These are phyloP conservation scores for Penicillium dipodomyicola DNA, from an alignment of 495 filamentous ascomycete species.

Conservation along the genomic window DNA sequence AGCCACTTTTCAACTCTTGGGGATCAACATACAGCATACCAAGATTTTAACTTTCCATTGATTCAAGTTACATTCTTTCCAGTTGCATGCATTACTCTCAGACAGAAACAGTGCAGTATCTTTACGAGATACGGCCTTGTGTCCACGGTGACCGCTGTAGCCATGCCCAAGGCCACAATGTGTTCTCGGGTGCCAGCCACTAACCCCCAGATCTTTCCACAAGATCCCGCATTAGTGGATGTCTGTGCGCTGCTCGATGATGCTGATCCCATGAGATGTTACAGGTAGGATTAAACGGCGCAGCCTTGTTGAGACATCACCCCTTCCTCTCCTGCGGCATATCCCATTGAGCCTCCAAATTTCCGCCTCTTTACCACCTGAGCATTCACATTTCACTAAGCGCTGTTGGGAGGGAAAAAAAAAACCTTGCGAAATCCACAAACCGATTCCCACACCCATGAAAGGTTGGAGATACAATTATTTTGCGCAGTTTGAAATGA, in stretches of 20 bases:
- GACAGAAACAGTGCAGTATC: background rate
- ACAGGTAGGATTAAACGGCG: conserved; percentile 21
- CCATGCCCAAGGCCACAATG: conserved; percentile 1
- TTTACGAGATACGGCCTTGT: background rate
- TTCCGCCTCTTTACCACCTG: conserved; percentile 6
- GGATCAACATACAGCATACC: conserved; percentile 11
- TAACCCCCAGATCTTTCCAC: conserved; percentile 24
- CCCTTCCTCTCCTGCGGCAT: conserved; percentile 21
- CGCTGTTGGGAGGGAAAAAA: conserved; percentile 20
- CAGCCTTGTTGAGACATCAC: conserved; percentile 27
- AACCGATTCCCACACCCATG: background rate
- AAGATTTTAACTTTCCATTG: background rate
- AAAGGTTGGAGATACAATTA: background rate
- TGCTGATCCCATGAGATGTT: conserved; percentile 23
- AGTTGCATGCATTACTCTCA: background rate
- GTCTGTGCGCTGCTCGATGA: conserved; percentile 28
- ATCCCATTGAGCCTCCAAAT: conserved; percentile 3
- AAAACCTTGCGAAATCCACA: background rate
- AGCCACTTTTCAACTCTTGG: background rate
- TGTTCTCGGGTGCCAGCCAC: conserved; percentile 8
- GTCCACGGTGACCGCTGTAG: background rate
- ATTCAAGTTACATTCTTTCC: conserved; percentile 4
- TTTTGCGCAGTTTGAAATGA: background rate
- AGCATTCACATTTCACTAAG: conserved; percentile 12
- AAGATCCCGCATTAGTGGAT: conserved; percentile 15